Evolutionary conservation across 768 basidiomycete genomes (phyloP), one percentile per base, ranked within the genome.

Genomic region (Leccinum disarticulatum): DNA sequence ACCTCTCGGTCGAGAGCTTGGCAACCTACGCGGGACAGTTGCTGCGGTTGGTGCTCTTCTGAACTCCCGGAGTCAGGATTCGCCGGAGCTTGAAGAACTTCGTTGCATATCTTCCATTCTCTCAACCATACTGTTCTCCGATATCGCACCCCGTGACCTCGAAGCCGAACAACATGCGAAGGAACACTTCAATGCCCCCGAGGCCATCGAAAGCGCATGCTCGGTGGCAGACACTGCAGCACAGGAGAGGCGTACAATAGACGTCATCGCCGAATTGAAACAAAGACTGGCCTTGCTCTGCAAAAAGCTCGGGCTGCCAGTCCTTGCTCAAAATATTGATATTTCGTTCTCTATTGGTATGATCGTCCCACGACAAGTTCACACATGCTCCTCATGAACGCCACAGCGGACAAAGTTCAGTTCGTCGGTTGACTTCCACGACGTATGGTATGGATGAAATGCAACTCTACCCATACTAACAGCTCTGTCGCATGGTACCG

Each of bases 151-250:
- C 3, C 80, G 79, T 25, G 93, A 96, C 75, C 59, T 84, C 9
- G 87, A 95, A 66, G 90, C 93, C 0, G 86, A 90, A 66, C 81
- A 78, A 54, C 95, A 96, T 71, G 88, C 87, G 25, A 77, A 77
- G 50, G 83, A 88, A 59, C 88, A 91, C 67, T 71, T 87, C 11
- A 80, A 80, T 35, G 33, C 33, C 51, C 59, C 67, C 11, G 64
- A 64, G 25, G 41, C 66, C 25, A 75, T 76, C 19, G 69, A 73
- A 22, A 73, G 72, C 55, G 79, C 82, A 52, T 80, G 81, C 58
- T 59, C 83, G 43, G 59, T 53, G 36, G 6, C 6, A 55, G 61
- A 22, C 61, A 57, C 6, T 43, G 58, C 14, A 25, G 52, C 55
- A 52, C 63, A 53, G 61, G 77, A 54, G 28, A 54, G 52, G 17